These are phyloP conservation scores for Fraxinus albicans DNA, from an alignment of 305 asterid genomes.

Conservation along the genomic window DNA sequence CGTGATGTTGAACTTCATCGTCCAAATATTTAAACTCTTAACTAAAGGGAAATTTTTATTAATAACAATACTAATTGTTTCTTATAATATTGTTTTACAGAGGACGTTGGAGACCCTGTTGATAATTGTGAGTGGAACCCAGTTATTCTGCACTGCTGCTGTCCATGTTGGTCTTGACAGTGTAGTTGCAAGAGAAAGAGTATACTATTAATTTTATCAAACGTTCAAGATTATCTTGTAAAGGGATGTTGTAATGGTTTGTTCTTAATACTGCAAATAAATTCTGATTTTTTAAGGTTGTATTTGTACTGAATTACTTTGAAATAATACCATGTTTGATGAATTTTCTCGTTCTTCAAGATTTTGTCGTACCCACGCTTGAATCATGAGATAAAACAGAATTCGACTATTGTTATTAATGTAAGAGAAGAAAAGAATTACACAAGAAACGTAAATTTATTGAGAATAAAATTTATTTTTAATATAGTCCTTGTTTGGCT, in stretches of 20 bases:
- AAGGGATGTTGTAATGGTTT: background rate
- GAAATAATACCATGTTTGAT: background rate
- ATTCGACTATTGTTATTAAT: background rate
- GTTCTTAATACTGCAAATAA: background rate
- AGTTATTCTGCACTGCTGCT: slow-evolving; percentile 62
- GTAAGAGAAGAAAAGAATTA: background rate
- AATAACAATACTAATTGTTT: background rate
- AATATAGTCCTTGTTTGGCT: too few relatives aligned
- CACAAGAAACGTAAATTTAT: background rate
- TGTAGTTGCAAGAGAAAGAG: background rate
- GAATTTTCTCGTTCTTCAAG: background rate
- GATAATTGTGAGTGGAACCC: slow-evolving; percentile 78
- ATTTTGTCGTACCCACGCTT: background rate
- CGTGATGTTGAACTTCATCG: background rate
- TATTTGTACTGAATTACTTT: background rate
- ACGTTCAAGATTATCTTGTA: background rate
- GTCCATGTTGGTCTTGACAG: slow-evolving; percentile 56
- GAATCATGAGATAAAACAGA: background rate
- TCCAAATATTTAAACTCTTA: background rate
- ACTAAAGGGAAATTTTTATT: background rate
- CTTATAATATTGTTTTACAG: slow-evolving; percentile 32
- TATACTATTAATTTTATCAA: background rate
- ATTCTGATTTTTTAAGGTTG: background rate
- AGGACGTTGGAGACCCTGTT: slow-evolving; percentile 69
- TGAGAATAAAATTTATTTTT: background rate